Evolutionary conservation across 441 rosid species (phyloP).

Genomic region (Bruguiera hainesii): DNA sequence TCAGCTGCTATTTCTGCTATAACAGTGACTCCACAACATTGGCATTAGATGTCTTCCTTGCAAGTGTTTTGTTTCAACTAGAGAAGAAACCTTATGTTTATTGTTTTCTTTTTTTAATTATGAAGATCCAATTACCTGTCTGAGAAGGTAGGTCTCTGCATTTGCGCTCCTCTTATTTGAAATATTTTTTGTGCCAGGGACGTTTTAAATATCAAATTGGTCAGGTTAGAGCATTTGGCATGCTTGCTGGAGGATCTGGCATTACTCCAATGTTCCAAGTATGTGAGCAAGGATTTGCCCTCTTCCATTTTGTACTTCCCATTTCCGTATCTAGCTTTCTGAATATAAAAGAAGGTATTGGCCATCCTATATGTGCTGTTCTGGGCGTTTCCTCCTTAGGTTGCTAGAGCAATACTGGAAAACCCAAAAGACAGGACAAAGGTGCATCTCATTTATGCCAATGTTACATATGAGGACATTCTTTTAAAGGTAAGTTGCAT

Average conservation of each 20-base stretch:
- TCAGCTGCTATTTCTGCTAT: too few relatives aligned
- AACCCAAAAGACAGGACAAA: slow-evolving; percentile 74
- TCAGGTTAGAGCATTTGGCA: slow-evolving; percentile 85
- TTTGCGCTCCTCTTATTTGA: slow-evolving; percentile 4
- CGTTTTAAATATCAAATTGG: slow-evolving; percentile 82
- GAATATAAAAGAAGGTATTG: neutral
- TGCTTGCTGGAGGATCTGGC: slow-evolving; percentile 97
- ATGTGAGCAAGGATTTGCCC: slow-evolving; percentile 19
- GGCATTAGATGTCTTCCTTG: too few relatives aligned
- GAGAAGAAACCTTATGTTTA: too few relatives aligned
- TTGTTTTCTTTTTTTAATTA: neutral
- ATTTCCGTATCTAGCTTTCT: neutral
- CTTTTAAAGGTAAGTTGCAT: slow-evolving; percentile 55
- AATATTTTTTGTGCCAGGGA: slow-evolving; percentile 46
- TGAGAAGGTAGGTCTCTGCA: neutral
- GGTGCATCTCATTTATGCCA: slow-evolving; percentile 84
- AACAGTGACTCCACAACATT: too few relatives aligned
- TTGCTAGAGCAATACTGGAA: slow-evolving; percentile 77
- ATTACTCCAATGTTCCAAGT: slow-evolving; percentile 99
- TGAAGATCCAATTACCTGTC: neutral
- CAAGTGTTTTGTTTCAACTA: too few relatives aligned
- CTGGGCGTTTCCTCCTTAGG: slow-evolving; percentile 41
- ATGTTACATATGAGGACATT: slow-evolving; percentile 78
- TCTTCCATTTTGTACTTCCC: neutral
- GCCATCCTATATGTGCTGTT: slow-evolving; percentile 5